Base-by-base conservation (phyloP, 495 filamentous ascomycete species). In the Penicillium diatomitis region DNA sequence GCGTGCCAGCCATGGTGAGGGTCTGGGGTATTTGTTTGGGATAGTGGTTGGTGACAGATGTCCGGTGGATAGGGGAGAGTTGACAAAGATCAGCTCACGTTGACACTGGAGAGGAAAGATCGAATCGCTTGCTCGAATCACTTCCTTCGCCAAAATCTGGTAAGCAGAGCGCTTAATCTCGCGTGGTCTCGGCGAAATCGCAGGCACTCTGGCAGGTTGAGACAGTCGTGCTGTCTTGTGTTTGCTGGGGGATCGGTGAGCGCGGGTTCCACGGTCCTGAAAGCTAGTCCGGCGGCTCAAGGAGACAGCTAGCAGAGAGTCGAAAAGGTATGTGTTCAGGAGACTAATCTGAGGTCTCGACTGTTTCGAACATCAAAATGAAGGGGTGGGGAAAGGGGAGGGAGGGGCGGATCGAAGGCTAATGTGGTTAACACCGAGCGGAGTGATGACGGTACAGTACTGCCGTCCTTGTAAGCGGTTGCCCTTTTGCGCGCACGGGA, bases 1-100 rank as follows among this genome's bases (percentile, higher is more conserved):
- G 80, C 71, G 90, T 95, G 56, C 88, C 87, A 54, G 92, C 90
- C 92, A 98, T 98, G 40, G 43, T 72, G 60, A 33, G 35, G 41
- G 54, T 48, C 41, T 47, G 47, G 35, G 41, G 54, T 48, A 41
- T 47, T 50, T 9, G 36, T 41, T 55, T 27, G 38, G 44, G 20
- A 2, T 20, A 20, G 20, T 20, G 20, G 20, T 20, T 20, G 20
- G 20, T 20, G 20, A 20, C 20, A 20, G 20, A 20, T 20, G 20
- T 20, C 20, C 20, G 20, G 20, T 20, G 20, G 46, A 52, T 53
- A 56, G 55, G 56, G 55, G 60, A 52, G 38, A 33, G 53, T 35
- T 29, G 20, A 20, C 20, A 20, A 20, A 20, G 20, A 20, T 20
- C 20, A 20, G 20, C 20, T 20, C 20, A 20, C 0, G 20, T 20